Evolutionary conservation across 1,139 yeast species (phyloP), one percentile per base, ranked within the genome.

Genomic region (Protomyces inundatus): DNA sequence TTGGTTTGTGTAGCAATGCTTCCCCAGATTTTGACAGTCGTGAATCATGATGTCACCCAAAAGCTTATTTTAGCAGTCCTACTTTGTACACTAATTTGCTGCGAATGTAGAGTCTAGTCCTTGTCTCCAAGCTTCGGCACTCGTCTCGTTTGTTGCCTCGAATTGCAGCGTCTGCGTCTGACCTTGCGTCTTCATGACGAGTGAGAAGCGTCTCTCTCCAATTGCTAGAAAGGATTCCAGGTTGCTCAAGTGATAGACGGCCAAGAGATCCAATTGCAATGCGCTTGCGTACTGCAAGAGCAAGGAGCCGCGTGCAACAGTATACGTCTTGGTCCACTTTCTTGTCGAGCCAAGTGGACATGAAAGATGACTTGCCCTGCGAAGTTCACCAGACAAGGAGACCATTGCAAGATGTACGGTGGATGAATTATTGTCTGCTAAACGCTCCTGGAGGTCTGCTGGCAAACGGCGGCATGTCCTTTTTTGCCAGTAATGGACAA

Each of bases 11-110:
- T 23, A 23, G 23, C 23, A 23, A 23, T 9, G 66, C 54, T 10
- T 55, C 56, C 53, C 55, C 45, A 16, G 66, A 12, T 35, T 64
- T 10, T 14, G 66, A 59, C 45, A 67, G 16, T 54, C 65, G 10
- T 42, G 67, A 64, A 34, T 67, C 66, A 6, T 60, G 54, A 42
- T 65, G 59, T 4, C 65, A 55, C 12, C 52, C 54, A 23, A 23
- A 23, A 23, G 23, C 23, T 23, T 23, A 23, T 23, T 23, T 23
- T 23, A 23, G 23, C 23, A 23, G 23, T 23, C 23, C 23, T 23
- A 23, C 23, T 23, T 23, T 23, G 23, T 23, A 23, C 23, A 23
- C 23, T 23, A 23, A 23, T 23, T 23, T 23, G 23, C 23, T 23
- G 10, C 69, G 52, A 7, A 60, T 54, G 33, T 55, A 66, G 65